These are phyloP conservation scores for Scutellaria barbata DNA, from an alignment of 257 asterid species.

Conservation along the genomic window DNA sequence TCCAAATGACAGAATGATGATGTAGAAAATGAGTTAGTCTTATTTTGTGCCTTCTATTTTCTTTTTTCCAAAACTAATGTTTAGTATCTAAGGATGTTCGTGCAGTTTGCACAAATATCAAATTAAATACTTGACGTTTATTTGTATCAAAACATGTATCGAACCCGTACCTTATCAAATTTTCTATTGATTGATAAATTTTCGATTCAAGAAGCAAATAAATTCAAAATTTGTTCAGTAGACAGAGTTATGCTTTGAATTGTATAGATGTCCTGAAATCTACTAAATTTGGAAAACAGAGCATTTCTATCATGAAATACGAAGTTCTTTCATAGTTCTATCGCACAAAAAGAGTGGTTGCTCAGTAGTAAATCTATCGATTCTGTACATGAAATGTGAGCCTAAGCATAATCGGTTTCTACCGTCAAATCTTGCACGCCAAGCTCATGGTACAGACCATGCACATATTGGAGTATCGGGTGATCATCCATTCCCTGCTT, in stretches of 20 bases:
- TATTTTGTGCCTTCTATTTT: too few species aligned
- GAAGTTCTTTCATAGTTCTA: neutral
- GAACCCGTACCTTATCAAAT: too few species aligned
- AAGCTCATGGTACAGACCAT: conserved; percentile 76
- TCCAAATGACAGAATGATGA: conserved; percentile 22
- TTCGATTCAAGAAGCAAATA: neutral
- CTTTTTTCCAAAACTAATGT: neutral
- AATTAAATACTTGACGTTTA: too few species aligned
- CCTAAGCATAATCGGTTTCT: conserved; percentile 57
- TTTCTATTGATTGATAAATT: too few species aligned
- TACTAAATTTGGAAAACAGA: conserved; percentile 9
- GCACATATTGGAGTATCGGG: conserved; percentile 69
- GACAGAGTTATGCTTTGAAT: neutral
- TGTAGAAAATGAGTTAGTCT: neutral
- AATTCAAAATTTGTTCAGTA: neutral
- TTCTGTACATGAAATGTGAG: neutral
- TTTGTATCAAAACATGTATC: too few species aligned
- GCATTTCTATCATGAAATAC: neutral
- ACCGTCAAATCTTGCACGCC: conserved; percentile 88
- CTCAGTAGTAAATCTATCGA: too few species aligned
- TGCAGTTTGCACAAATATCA: neutral
- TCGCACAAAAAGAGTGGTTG: neutral
- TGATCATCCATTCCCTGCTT: conserved; percentile 74
- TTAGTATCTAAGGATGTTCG: too few species aligned
- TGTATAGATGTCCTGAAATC: neutral